Percentiles rank a stretch among this genome's conserved stretches.
Evolutionary conservation across 257 asterid genomes (phyloP).

Genomic region (Primulina huaijiensis): DNA sequence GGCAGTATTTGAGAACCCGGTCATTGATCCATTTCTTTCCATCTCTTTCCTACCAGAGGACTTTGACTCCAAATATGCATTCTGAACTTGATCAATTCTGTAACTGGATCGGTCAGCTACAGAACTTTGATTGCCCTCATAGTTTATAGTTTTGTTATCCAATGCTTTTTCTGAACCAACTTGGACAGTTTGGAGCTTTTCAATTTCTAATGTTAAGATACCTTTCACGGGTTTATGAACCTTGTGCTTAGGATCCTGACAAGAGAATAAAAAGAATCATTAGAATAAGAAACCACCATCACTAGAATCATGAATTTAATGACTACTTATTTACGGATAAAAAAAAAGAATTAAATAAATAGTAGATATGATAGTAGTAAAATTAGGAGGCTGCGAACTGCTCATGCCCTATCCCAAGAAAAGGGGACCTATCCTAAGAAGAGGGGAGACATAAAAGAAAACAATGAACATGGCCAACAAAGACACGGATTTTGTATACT

Average conservation of each 20-base stretch:
- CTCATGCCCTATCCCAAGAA: background rate
- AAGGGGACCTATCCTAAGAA: background rate
- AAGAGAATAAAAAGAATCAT: constrained; percentile 26
- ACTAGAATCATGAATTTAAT: constrained; percentile 12
- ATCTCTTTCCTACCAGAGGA: constrained; percentile 49
- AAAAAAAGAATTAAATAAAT: background rate
- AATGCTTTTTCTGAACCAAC: constrained; percentile 56
- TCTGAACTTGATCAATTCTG: constrained; percentile 43
- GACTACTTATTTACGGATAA: background rate
- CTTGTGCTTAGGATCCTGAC: constrained; percentile 94
- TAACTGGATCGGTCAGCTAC: constrained; percentile 37
- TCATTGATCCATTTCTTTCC: constrained; percentile 65
- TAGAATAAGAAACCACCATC: constrained; percentile 23
- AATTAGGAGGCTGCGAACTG: background rate
- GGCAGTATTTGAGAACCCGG: constrained; percentile 42
- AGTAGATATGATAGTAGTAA: background rate
- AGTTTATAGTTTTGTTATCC: constrained; percentile 47
- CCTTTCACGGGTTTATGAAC: constrained; percentile 97
- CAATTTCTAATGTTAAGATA: constrained; percentile 83
- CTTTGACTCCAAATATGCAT: constrained; percentile 44
- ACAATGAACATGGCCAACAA: no score
- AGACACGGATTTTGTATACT: background rate
- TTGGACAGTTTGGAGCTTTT: constrained; percentile 71
- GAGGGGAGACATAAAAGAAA: background rate
- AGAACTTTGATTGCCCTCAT: constrained; percentile 54